These are phyloP conservation scores for Phytophthora litchii DNA, from an alignment of 352 stramenopile species.

Conservation along the genomic window DNA sequence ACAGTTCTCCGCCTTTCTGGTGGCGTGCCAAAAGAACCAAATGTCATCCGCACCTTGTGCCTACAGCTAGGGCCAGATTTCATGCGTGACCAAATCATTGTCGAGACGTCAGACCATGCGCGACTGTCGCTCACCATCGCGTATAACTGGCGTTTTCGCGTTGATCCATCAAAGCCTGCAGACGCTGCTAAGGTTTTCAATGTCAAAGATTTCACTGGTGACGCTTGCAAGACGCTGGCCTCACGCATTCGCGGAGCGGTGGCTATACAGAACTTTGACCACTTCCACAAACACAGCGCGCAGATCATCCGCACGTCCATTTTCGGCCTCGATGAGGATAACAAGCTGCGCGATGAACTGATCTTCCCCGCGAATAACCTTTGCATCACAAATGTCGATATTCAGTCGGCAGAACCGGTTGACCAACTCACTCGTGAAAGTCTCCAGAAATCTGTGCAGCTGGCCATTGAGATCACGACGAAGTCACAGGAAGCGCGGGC, in stretches of 20 bases:
- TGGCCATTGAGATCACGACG: slow-evolving; percentile 88
- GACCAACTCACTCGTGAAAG: slow-evolving; percentile 74
- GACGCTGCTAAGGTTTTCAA: slow-evolving; percentile 81
- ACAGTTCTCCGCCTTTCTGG: slow-evolving; percentile 76
- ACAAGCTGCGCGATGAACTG: slow-evolving; percentile 59
- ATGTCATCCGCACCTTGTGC: slow-evolving; percentile 81
- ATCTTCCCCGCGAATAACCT: slow-evolving; percentile 79
- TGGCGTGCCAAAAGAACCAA: slow-evolving; percentile 74
- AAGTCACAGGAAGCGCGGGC: slow-evolving; percentile 82
- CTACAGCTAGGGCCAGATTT: slow-evolving; percentile 84
- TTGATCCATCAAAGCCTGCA: slow-evolving; percentile 52
- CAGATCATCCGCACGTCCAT: slow-evolving; percentile 84
- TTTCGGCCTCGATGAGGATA: slow-evolving; percentile 65
- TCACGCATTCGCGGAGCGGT: slow-evolving; percentile 80
- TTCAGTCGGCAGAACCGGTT: slow-evolving; percentile 80
- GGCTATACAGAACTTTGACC: slow-evolving; percentile 73
- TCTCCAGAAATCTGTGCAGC: slow-evolving; percentile 81
- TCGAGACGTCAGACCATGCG: slow-evolving; percentile 83
- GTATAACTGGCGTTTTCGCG: slow-evolving; percentile 86
- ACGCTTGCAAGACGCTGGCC: slow-evolving; percentile 82
- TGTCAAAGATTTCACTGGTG: slow-evolving; percentile 82
- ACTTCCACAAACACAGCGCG: slow-evolving; percentile 86
- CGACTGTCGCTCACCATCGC: slow-evolving; percentile 77
- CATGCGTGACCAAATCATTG: slow-evolving; percentile 85
- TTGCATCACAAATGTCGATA: slow-evolving; percentile 84